These are phyloP conservation scores for Malus hybrid DNA, from an alignment of 331 rosid genomes.

Conservation along the genomic window DNA sequence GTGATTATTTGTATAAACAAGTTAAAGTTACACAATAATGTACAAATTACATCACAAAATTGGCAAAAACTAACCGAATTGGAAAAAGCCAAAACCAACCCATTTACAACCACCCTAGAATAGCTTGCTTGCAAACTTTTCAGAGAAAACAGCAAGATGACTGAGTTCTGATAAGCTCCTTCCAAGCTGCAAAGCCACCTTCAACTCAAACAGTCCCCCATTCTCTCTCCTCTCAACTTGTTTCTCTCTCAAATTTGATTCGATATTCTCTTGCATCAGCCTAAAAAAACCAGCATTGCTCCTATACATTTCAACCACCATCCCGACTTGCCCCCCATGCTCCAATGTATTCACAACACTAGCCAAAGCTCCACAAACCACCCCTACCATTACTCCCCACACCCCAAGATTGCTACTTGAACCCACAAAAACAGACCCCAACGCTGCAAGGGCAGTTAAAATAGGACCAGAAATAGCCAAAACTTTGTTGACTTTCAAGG, in stretches of 20 bases:
- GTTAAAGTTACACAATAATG: neutral
- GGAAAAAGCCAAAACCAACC: neutral
- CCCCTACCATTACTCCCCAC: conserved; percentile 32
- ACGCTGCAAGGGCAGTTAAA: conserved; percentile 46
- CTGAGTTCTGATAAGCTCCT: conserved; percentile 32
- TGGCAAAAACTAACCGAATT: neutral
- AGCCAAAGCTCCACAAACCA: conserved; percentile 54
- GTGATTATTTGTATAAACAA: neutral
- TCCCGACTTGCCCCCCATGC: conserved; percentile 85
- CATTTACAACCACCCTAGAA: neutral
- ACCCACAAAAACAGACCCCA: conserved; percentile 35
- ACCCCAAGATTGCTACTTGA: conserved; percentile 3
- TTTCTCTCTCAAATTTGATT: conserved; percentile 20
- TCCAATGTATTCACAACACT: conserved; percentile 46
- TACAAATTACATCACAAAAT: neutral
- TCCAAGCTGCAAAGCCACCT: conserved; percentile 40
- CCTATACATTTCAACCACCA: conserved; percentile 84
- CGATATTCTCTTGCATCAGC: conserved; percentile 32
- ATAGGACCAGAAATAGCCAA: conserved; percentile 69
- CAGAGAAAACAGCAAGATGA: conserved; percentile 15
- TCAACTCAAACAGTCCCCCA: conserved; percentile 33
- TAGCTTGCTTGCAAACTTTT: conserved; percentile 40
- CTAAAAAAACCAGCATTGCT: conserved; percentile 57
- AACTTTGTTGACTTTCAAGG: conserved; percentile 38
- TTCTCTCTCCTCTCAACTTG: conserved; percentile 31